These are phyloP conservation scores for Ophidiomyces ophidiicola DNA, from an alignment of 2,329 filamentous ascomycete genomes.

Conservation along the genomic window DNA sequence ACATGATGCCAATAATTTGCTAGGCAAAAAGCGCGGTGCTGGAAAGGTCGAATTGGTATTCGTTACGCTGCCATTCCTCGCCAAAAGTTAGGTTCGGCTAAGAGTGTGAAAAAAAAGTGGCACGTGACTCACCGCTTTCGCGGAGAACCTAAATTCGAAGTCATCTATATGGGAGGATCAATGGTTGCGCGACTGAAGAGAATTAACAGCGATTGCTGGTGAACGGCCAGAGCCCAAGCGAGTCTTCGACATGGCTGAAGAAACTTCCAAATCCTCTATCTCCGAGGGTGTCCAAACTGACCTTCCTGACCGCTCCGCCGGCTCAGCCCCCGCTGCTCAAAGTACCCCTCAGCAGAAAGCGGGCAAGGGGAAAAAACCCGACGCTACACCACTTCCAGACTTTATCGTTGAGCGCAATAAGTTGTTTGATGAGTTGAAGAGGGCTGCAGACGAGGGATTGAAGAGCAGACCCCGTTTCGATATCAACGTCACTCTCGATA, in stretches of 20 bases:
- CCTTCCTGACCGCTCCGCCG: slow-evolving; percentile 27
- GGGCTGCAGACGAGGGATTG: slow-evolving; percentile 66
- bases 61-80: slow-evolving; percentile 1
- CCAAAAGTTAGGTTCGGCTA: slow-evolving; percentile 13
- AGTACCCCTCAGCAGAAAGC: slow-evolving; percentile 23
- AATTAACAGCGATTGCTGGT: too few species aligned
- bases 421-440: slow-evolving; percentile 80
- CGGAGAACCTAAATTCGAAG: slow-evolving; percentile 4
- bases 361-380: slow-evolving; percentile 21
- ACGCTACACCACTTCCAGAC: slow-evolving; percentile 44
- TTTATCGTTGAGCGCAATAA: slow-evolving; percentile 75
- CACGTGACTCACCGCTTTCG: slow-evolving; percentile 18
- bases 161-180: too few species aligned
- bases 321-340: slow-evolving; percentile 19
- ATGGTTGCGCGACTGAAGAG: too few species aligned
- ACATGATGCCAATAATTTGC: slow-evolving; percentile 38
- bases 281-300: slow-evolving; percentile 22
- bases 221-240: too few species aligned
- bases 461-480: slow-evolving; percentile 38
- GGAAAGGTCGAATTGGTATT: background rate
- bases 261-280: slow-evolving; percentile 8
- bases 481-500: slow-evolving; percentile 39
- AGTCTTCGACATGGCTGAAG: slow-evolving; percentile 10
- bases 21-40: background rate
- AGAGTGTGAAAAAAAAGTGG: slow-evolving; percentile 13